phyloP scores from a whole-genome alignment of 805 yeast genomes.

The Sungouiozyma ichnusensis region DNA sequence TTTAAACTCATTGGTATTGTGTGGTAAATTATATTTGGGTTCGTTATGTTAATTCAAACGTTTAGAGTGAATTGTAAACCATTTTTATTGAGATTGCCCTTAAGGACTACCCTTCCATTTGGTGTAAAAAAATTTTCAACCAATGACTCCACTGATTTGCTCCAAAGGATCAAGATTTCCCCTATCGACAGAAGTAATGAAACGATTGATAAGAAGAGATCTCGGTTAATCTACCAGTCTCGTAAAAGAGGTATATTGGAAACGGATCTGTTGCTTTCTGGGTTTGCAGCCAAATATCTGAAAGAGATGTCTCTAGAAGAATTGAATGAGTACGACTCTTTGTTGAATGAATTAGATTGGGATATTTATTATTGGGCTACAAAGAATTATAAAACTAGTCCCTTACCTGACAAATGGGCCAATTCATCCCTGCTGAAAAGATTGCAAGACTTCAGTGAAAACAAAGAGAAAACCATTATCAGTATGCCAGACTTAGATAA shows the following conservation, averaged over 20 bases:
- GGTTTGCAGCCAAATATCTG: conserved; percentile 74
- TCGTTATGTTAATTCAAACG: not conserved
- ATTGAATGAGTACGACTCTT: conserved; percentile 72
- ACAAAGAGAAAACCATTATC: conserved; percentile 59
- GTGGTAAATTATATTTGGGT: too few relatives aligned
- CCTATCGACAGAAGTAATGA: conserved; percentile 77
- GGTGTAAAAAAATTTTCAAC: not conserved
- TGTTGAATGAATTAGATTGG: conserved; percentile 96
- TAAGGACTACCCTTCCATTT: not conserved
- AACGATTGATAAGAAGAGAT: conserved; percentile 59
- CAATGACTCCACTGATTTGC: conserved; percentile 24
- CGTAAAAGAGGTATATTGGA: conserved; percentile 93
- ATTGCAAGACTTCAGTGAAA: conserved; percentile 66
- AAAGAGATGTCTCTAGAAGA: conserved; percentile 47
- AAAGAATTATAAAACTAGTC: conserved; percentile 65
- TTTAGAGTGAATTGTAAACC: not conserved
- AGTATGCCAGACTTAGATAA: conserved; percentile 70
- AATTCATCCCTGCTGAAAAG: conserved; percentile 48
- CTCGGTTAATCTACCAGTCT: conserved; percentile 84
- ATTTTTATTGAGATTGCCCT: not conserved
- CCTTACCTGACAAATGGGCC: conserved; percentile 82
- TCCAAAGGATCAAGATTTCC: conserved; percentile 50
- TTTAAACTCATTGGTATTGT: too few relatives aligned
- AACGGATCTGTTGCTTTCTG: conserved; percentile 73
- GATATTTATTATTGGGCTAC: conserved; percentile 98